Base-by-base conservation (phyloP, 768 basidiomycete species). In the Termitomyces sp. region DNA sequence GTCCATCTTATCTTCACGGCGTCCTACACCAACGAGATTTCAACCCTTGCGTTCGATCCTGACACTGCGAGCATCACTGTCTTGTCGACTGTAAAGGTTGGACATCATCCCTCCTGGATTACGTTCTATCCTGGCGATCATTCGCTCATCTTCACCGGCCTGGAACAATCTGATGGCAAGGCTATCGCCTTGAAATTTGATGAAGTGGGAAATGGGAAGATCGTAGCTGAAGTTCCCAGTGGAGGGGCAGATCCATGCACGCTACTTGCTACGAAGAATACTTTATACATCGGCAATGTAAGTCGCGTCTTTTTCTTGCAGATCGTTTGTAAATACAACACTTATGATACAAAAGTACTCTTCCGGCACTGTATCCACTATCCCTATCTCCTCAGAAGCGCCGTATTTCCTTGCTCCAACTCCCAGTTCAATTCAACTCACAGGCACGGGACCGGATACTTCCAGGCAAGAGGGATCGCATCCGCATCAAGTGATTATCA, bases 101-200 rank as follows among this genome's bases (percentile, higher is more conserved):
- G 88, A 25, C 68, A 76, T 59, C 81, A 83, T 61, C 88, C 91
- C 0, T 90, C 89, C 5, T 94, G 91, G 91, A 76, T 94, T 57
- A 79, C 84, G 11, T 70, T 73, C 7, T 80, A 87, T 63, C 83
- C 85, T 0, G 67, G 64, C 0, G 79, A 86, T 56, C 73, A 70
- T 41, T 79, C 81, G 3, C 61, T 91, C 25, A 72, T 90, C 31
- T 86, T 85, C 62, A 73, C 89, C 11, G 84, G 78, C 0, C 73
- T 91, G 18, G 86, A 91, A 60, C 81, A 86, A 56, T 59, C 75
- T 0, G 80, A 88, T n/a, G 91, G 92, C 13, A 75, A 76, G 66
- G 75, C 86, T 23, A 64, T 84, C 7, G 83, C 79, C 13, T 62
- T 94, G 53, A 81, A 78, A 58, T 81, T 82, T 54, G 81, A 82